Percentiles rank a stretch among this genome's conserved stretches.
These are phyloP conservation scores for Salix brachista DNA, from an alignment of 345 rosid species.

Conservation along the genomic window DNA sequence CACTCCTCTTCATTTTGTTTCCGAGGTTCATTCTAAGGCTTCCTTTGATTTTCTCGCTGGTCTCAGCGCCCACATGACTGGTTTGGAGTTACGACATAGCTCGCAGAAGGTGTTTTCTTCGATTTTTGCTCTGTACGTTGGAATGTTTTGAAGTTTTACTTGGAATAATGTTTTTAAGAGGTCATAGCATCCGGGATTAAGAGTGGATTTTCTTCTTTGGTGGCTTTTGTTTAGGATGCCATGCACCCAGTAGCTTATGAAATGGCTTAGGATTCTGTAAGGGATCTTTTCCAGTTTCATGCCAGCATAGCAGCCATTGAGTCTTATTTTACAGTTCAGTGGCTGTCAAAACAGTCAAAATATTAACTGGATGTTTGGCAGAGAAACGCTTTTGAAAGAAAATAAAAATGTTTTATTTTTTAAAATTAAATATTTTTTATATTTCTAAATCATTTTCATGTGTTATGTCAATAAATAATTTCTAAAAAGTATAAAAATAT, in stretches of 20 bases:
- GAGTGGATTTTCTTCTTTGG: background rate
- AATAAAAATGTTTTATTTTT: too few species aligned
- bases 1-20: slow-evolving; percentile 9
- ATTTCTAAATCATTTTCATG: too few species aligned
- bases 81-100: background rate
- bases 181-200: background rate
- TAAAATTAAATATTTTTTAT: too few species aligned
- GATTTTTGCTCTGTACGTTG: too few species aligned
- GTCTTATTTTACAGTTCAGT: background rate
- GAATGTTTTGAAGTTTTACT: too few species aligned
- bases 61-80: background rate
- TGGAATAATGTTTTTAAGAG: background rate
- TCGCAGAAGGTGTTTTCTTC: too few species aligned
- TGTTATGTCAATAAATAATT: too few species aligned
- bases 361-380: too few species aligned
- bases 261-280: background rate
- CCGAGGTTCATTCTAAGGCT: background rate
- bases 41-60: background rate
- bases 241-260: background rate
- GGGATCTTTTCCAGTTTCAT: slow-evolving; percentile 2
- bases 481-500: too few species aligned
- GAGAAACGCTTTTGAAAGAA: too few species aligned
- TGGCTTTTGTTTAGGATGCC: background rate
- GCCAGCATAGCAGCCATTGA: background rate
- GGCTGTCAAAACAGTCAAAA: slow-evolving; percentile 25